Percentiles rank a stretch among this genome's conserved stretches.
These are phyloP conservation scores for Colletotrichum magnum DNA, from an alignment of 2,329 filamentous ascomycete species.

Conservation along the genomic window DNA sequence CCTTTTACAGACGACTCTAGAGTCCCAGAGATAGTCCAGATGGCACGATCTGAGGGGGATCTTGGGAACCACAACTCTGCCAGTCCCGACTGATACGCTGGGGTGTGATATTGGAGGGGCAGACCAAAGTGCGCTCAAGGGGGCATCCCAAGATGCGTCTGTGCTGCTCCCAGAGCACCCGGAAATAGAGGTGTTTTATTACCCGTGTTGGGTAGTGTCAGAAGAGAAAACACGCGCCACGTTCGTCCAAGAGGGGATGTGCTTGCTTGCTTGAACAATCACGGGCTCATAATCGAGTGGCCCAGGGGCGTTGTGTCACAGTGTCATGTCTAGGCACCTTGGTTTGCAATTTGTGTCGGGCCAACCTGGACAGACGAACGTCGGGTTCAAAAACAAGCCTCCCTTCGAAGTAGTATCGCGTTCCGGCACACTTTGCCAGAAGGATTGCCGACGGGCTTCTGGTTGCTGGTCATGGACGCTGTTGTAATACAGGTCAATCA, in stretches of 20 bases:
- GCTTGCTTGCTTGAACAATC: background rate
- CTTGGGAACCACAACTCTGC: background rate
- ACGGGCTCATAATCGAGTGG: background rate
- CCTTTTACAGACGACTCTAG: slow-evolving; percentile 3
- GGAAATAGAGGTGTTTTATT: slow-evolving; percentile 12
- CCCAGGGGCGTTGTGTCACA: slow-evolving; percentile 8
- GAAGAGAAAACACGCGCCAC: slow-evolving; percentile 1
- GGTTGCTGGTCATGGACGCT: background rate
- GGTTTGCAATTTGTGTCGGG: background rate
- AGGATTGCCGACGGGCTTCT: slow-evolving; percentile 8
- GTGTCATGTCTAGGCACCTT: background rate
- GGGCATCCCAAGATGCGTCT: slow-evolving; percentile 11
- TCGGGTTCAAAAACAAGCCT: background rate
- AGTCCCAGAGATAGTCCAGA: background rate
- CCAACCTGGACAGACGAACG: background rate
- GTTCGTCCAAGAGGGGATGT: slow-evolving; percentile 5
- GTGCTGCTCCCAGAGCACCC: slow-evolving; percentile 15
- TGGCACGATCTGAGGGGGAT: background rate
- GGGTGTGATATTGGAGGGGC: slow-evolving; percentile 6
- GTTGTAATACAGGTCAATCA: slow-evolving; percentile 11
- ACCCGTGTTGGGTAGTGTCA: slow-evolving; percentile 4
- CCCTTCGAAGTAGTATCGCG: no score
- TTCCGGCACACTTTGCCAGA: background rate
- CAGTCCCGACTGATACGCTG: slow-evolving; percentile 10
- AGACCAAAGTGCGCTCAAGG: slow-evolving; percentile 6